Evolutionary conservation across 352 stramenopile genomes (phyloP).

Genomic region (Pythium inflatum): DNA sequence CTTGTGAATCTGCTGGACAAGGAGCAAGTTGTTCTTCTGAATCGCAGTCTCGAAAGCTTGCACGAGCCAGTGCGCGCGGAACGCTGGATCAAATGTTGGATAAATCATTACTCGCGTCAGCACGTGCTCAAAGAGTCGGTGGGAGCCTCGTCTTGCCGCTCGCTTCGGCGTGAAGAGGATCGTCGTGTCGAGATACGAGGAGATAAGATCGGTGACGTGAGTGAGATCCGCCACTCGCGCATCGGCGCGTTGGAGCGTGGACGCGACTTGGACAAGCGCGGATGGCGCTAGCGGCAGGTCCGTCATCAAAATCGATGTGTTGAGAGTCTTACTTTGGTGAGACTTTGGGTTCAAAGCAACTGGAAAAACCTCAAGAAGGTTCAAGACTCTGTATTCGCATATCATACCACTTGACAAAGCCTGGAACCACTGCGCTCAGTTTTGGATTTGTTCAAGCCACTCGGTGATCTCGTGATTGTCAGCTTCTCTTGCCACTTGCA

Average conservation of each 20-base stretch:
- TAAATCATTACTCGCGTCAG: not conserved
- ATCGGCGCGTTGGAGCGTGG: not conserved
- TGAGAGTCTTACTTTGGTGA: no score
- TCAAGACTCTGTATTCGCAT: no score
- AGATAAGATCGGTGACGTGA: slow-evolving; percentile 12
- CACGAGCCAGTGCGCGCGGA: not conserved
- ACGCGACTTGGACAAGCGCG: not conserved
- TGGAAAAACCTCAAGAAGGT: no score
- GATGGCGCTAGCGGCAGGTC: no score
- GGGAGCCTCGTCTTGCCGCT: not conserved
- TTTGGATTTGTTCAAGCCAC: no score
- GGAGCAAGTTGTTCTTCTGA: not conserved
- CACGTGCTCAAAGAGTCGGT: not conserved
- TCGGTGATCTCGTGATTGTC: no score
- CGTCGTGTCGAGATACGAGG: not conserved
- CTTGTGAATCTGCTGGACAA: slow-evolving; percentile 5
- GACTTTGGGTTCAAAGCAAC: no score
- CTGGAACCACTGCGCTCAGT: no score
- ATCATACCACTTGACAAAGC: no score
- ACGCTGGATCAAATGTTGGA: not conserved
- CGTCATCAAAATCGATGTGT: no score
- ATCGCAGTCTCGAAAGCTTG: slow-evolving; percentile 3
- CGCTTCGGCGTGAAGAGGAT: not conserved
- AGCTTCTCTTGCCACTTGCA: no score
- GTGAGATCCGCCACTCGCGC: not conserved